Conservation (phyloP, 116 monocot genomes). For the Zostera marina region DNA sequence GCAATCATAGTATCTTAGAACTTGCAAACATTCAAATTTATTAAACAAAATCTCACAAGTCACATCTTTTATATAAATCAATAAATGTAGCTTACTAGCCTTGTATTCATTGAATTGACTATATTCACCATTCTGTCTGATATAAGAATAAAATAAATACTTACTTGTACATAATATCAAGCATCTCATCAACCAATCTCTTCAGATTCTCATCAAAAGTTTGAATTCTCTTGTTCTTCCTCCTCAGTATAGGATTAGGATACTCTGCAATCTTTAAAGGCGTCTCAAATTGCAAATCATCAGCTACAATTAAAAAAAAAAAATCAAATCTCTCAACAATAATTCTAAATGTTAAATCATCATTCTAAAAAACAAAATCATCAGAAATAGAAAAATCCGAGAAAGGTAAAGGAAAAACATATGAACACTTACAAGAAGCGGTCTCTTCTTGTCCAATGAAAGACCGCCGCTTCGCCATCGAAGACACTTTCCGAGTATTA, state of each 20-base stretch:
- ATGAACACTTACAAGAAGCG: neutral
- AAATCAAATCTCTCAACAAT: neutral
- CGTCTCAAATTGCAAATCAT: conserved; percentile 31
- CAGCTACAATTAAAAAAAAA: conserved; percentile 13
- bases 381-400: neutral
- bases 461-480: neutral
- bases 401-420: neutral
- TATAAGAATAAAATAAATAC: conserved; percentile 1
- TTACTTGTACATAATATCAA: conserved; percentile 97
- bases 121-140: neutral
- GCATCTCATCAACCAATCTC: conserved; percentile 69
- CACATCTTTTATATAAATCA: too few species aligned
- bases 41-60: too few species aligned
- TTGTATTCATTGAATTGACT: neutral
- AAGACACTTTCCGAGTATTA: neutral
- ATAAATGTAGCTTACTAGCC: too few species aligned
- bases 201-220: conserved; percentile 71
- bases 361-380: neutral
- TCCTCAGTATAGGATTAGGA: conserved; percentile 47
- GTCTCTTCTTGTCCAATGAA: neutral
- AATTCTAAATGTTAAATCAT: too few species aligned
- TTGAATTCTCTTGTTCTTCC: conserved; percentile 53
- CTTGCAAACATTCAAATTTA: too few species aligned
- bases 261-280: conserved; percentile 58
- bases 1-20: too few species aligned